Base-by-base conservation (phyloP, 495 filamentous ascomycete species). In the Penicillium malachiteum region DNA sequence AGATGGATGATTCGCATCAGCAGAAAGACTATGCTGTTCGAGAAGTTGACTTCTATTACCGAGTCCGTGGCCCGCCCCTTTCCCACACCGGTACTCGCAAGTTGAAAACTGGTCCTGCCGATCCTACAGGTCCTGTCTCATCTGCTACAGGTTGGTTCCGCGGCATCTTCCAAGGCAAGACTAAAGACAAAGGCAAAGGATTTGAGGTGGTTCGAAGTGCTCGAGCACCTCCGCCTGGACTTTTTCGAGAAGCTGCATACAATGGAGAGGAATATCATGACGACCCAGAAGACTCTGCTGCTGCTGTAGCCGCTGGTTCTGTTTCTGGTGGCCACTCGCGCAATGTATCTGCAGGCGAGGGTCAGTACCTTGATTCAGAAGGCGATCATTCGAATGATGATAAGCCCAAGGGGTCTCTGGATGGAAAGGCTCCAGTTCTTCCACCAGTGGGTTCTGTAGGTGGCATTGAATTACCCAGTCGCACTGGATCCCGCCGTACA, bases 41-140 rank as follows among this genome's bases (percentile, higher is more conserved):
- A 35, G 94, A 98, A 71, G 87, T 90, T 5, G 94, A 98, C 66
- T 96, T 93, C 63, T 96, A 96, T 65, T 97, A 97, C 68, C 88
- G 92, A 12, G 87, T 95, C 21, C 84, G 90, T 13, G 94, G 94
- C 0, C 89, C 90, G n/a, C 91, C 93, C 9, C 78, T 97, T 6
- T 92, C 90, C 0, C 87, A 88, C 13, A 84, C 80, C 12, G 90
- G 88, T 3, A 89, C 88, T 32, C 81, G 94, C 35, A 91, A 89
- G 65, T 75, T 96, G 48, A 90, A 92, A 62, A 98, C 94, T 3
- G 95, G 94, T 0, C 94, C 94, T 2, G 92, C 93, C 14, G 95
- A 98, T 72, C 94, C 94, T 6, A 96, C 92, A 34, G 87, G 91
- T 0, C 92, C 93, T 3, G 88, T 94, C 11, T 86, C 89, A 5